Evolutionary conservation across 495 filamentous ascomycete genomes (phyloP), one percentile per base, ranked within the genome.

Genomic region (Monascus purpureus): DNA sequence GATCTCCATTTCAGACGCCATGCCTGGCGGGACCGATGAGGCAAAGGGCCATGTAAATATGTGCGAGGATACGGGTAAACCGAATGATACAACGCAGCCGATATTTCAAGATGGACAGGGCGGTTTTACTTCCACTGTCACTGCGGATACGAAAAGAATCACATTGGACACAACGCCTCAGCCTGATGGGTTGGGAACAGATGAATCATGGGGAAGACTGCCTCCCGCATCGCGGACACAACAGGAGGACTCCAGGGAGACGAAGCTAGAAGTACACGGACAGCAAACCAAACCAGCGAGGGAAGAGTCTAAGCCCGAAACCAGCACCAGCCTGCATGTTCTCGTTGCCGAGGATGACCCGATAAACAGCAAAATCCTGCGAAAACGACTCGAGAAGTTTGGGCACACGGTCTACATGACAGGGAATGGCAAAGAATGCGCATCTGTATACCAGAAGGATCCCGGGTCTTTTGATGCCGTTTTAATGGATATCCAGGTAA

Each of bases 401-500:
- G 83, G 85, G 0, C 81, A 94, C 45, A 59, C 65, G 11, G 78
- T 92, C 0, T 52, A 63, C 9, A 55, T 85, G 25, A 86, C 84
- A 0, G 58, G 79, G 12, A 94, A 96, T 43, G 88, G 88, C 1
- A 77, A 93, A 48, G 84, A 87, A 38, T 96, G 88, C 44, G 81
- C 81, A 0, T 63, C 63, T 28, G 59, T 68, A 4, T 88, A 82
- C 45, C 58, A 50, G 16, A 73, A 77, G 13, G 65, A 70, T 27
- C 60, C 70, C 1, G 45, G 43, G 25, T 49, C 33, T 11, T 92
- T 77, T 42, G 86, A 96, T 52, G 75, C 87, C n/a, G 63, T 96
- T 12, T 63, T 96, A 45, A 96, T 96, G 88, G 88, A 96, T 47
- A 85, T 94, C 59, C 86, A 94, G 65, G 83, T 83, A 43, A 45